Base-by-base conservation (phyloP, 2,329 filamentous ascomycete species). In the Venturia aucupariae region DNA sequence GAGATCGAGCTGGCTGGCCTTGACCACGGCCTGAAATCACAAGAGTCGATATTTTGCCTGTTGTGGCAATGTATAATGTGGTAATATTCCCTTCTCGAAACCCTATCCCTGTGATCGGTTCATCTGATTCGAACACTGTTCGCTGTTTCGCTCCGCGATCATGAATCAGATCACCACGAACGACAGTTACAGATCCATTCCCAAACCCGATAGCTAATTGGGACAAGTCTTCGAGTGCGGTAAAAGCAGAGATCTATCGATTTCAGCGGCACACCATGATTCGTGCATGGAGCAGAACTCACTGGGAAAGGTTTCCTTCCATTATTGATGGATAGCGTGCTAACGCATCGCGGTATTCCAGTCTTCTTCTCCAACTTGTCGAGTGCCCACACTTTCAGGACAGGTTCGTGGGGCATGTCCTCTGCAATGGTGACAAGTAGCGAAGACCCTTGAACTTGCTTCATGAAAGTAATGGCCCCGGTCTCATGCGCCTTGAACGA, bases 371-470 rank as follows among this genome's bases (percentile, higher is more conserved):
- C 91, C 4, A 88, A 83, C 77, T 92, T 95, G 74, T 97, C 92
- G 69, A 99, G 81, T 27, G 91, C 93, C 94, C 94, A 99, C n/a
- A 97, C 93, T 75, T 96, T 97, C 66, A 99, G 77, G 24, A 93
- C 83, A 0, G 94, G 93, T 70, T 97, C 92, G 70, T 84, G 89
- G 46, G 89, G 89, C 62, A 97, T 80, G 71, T 97, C 92, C 76
- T 99, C 94, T 66, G 89, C 85, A 66, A 93, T 81, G 0, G 94
- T 97, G 42, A 97, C 86, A 35, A 99, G 81, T 67, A 96, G 77
- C 63, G 90, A 88, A 0, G 92, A 96, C 42, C 90, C 90, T 68
- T 92, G 89, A 38, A 97, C 84, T 77, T 97, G 93, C 76, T 88
- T 90, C 85, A 97, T 92, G 75, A 96, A 90, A 39, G 89, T 94